Evolutionary conservation across 2,329 filamentous ascomycete species (phyloP), one percentile per base, ranked within the genome.

Genomic region (Pestalotiopsis sp.): DNA sequence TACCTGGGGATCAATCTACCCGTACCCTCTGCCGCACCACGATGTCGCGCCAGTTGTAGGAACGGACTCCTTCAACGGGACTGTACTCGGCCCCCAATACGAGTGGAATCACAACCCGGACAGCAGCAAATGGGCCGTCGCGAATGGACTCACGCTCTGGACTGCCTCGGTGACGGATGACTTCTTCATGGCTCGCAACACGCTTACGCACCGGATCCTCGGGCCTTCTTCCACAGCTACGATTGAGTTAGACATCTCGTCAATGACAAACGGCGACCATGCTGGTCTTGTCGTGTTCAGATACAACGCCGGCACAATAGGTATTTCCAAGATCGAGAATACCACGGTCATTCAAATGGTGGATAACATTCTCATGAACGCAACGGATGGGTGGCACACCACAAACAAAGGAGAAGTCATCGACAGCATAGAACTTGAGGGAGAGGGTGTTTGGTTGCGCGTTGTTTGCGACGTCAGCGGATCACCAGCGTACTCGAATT

Each of bases 61-160:
- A 17, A 82, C 80, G 0, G 86, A 90, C 69, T 75, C 69, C 0
- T 90, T 90, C 70, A 63, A 70, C 0, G 84, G 83, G 0, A 73
- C 77, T 0, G 70, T 76, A 0, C 78, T 90, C 0, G 75, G 79
- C 6, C 79, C 81, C 0, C 77, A 82, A 2, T 90, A 86, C 85
- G 87, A 90, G 74, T 90, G 87, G 87, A 90, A 90, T 73, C 88
- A 90, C 71, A 89, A 90, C 74, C 88, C 88, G 0, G 86, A 90
- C 67, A 80, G 76, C 0, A 78, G 75, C 11, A 84, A 82, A 9
- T 90, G 77, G 72, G 75, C 73, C 1, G 78, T 88, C 12, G 75
- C 79, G 56, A 77, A 82, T 38, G 83, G 85, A 2, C 72, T 90
- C 2, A 81, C 78, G 0, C 79, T 90, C 1, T 77, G 75, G 36